Conservation (phyloP, 1,284 basidiomycete genomes). For the Marasmius tenuissimus region DNA sequence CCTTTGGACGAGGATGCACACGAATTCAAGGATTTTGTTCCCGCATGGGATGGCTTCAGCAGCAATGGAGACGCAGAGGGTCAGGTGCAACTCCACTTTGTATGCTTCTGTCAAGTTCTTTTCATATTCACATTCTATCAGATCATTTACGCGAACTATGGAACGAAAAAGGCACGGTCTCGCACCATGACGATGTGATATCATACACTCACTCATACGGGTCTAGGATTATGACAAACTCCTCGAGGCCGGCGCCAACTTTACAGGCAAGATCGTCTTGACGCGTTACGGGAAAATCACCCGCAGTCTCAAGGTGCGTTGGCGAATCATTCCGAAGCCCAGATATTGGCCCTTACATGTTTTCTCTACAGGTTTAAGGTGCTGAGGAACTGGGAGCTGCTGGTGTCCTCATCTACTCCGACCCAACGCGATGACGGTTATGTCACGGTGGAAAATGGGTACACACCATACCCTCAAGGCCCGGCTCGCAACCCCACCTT, state of each 20-base stretch:
- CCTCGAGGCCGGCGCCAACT: constrained; percentile 60
- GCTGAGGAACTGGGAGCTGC: constrained; percentile 74
- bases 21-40: constrained; percentile 55
- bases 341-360: not conserved
- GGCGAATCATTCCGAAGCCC: not conserved
- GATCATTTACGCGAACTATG: constrained; percentile 84
- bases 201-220: not conserved
- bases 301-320: constrained; percentile 77
- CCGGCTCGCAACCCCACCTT: constrained; percentile 85
- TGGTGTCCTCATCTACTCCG: constrained; percentile 81
- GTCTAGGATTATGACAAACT: constrained; percentile 68
- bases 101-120: not conserved
- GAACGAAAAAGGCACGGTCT: constrained; percentile 55
- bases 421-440: constrained; percentile 88
- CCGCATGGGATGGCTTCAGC: constrained; percentile 73
- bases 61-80: constrained; percentile 65
- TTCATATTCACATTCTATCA: constrained; percentile 9
- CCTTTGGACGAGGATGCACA: constrained; percentile 62
- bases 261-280: constrained; percentile 83
- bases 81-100: constrained; percentile 30
- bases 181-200: not conserved
- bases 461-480: constrained; percentile 78
- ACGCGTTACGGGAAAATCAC: constrained; percentile 80
- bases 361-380: constrained; percentile 52
- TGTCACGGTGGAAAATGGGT: constrained; percentile 79